Evolutionary conservation across 2,329 filamentous ascomycete genomes (phyloP).

Genomic region (Diaporthe nobilis): DNA sequence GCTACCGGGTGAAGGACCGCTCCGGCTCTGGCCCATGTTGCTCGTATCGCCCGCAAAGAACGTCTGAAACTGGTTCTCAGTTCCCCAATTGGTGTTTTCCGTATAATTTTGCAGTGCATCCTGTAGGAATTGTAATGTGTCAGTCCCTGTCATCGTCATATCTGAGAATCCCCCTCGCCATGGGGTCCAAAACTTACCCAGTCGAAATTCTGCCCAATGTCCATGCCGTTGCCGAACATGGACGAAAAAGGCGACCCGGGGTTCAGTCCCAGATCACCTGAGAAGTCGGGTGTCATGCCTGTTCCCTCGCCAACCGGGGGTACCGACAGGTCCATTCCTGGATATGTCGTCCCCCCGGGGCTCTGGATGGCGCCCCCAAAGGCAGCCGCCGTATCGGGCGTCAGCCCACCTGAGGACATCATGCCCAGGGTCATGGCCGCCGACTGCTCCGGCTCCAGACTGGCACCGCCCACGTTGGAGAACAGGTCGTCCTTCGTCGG

Average conservation of each 20-base stretch:
- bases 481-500: constrained; percentile 48
- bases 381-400: constrained; percentile 49
- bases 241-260: constrained; percentile 64
- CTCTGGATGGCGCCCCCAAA: constrained; percentile 51
- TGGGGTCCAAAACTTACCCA: constrained; percentile 62
- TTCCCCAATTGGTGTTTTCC: constrained; percentile 67
- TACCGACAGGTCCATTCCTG: constrained; percentile 59
- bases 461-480: constrained; percentile 43
- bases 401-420: constrained; percentile 55
- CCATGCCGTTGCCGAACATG: constrained; percentile 64
- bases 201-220: constrained; percentile 68
- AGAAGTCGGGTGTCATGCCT: constrained; percentile 55
- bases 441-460: constrained; percentile 56
- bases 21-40: constrained; percentile 4
- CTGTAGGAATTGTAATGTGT: constrained; percentile 50
- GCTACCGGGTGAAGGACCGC: constrained; percentile 38
- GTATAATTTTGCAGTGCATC: constrained; percentile 71
- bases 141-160: constrained; percentile 46
- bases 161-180: not conserved
- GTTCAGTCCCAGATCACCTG: constrained; percentile 51
- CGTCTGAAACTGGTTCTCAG: constrained; percentile 67
- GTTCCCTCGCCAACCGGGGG: constrained; percentile 49
- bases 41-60: constrained; percentile 54
- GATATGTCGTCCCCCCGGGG: constrained; percentile 58
- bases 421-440: constrained; percentile 60